Base-by-base conservation (phyloP, 805 yeast species). In the Yamadazyma scolyti region DNA sequence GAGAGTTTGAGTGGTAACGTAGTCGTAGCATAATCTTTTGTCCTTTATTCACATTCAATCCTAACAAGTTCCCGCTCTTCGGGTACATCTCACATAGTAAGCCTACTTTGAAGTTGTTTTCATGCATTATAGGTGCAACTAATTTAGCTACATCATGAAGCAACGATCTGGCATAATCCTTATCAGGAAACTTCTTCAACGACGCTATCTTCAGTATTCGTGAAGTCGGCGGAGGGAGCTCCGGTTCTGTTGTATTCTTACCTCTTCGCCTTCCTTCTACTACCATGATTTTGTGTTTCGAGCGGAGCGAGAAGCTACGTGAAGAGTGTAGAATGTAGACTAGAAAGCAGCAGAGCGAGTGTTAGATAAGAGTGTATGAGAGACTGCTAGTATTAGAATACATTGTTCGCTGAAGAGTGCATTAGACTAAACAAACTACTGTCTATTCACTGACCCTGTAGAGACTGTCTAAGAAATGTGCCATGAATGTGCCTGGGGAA, bases 1-100 rank as follows among this genome's bases (percentile, higher is more conserved):
- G 34, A n/a, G 55, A 56, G 34, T 82, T 73, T 13, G 60, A 53
- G 5, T 77, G 74, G 18, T 72, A 70, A 34, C 97, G 64, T 20
- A 90, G 60, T 36, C 97, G 54, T 8, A 90, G 48, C 50, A 81
- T 69, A 12, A 90, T 77, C 51, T 82, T 82, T 37, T 62, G 62
- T 1, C 97, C 97, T 5, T 58, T 57, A 50, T 86, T 86, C 6
- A 87, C 87, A 54, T 90, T 90, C 41, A 88, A 58, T 0, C 97
- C 97, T 9, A 89, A 58, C 13, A 90, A 58, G 10, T 68, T 56
- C 2, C 71, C 63, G 46, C 74, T 67, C 39, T 72, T 79, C 3
- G 97, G 97, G 40, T 65, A 82, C 73, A 90, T 84, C 54, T 90
- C 97, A 40, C 82, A 74, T 10, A 90, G 53, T 0, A 71, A 59